Conservation (phyloP, 2,329 filamentous ascomycete genomes). For the Tolypocladium guangdongense region DNA sequence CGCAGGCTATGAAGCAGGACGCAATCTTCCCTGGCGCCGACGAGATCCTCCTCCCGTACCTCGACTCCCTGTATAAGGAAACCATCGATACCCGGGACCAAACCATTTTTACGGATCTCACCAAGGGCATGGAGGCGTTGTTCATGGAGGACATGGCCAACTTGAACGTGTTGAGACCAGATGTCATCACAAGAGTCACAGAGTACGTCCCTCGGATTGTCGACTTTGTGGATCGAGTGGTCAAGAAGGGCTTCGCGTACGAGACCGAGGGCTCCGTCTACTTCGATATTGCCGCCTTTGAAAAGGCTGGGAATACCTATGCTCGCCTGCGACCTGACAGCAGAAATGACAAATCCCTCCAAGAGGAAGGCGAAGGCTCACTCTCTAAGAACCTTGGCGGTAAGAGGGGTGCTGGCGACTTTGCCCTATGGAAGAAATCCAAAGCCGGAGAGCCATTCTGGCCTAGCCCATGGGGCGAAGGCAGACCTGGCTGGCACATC, state of each 20-base stretch:
- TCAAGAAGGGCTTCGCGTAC: slow-evolving; percentile 81
- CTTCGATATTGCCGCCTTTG: slow-evolving; percentile 83
- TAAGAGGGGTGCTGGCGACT: slow-evolving; percentile 73
- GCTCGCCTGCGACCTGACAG: slow-evolving; percentile 78
- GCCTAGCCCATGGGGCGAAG: slow-evolving; percentile 78
- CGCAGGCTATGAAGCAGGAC: slow-evolving; percentile 34
- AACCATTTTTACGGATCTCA: slow-evolving; percentile 76
- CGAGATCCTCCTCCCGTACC: slow-evolving; percentile 67
- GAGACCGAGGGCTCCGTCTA: slow-evolving; percentile 77
- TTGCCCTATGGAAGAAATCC: slow-evolving; percentile 87
- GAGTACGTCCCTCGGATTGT: slow-evolving; percentile 86
- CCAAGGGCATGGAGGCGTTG: slow-evolving; percentile 72
- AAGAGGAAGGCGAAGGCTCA: slow-evolving; percentile 84
- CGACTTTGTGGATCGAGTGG: slow-evolving; percentile 69
- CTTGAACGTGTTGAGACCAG: slow-evolving; percentile 74
- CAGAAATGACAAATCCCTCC: slow-evolving; percentile 68
- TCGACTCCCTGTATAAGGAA: slow-evolving; percentile 60
- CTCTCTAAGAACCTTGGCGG: slow-evolving; percentile 48
- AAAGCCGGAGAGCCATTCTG: slow-evolving; percentile 89
- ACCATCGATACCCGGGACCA: slow-evolving; percentile 51
- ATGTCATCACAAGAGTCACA: slow-evolving; percentile 79
- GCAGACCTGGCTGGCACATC: slow-evolving; percentile 91
- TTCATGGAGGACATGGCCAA: slow-evolving; percentile 83
- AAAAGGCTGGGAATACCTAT: slow-evolving; percentile 74
- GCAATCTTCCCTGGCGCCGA: slow-evolving; percentile 45